phyloP scores from a whole-genome alignment of 2,329 filamentous ascomycete species.

The Diaporthe humulicola region DNA sequence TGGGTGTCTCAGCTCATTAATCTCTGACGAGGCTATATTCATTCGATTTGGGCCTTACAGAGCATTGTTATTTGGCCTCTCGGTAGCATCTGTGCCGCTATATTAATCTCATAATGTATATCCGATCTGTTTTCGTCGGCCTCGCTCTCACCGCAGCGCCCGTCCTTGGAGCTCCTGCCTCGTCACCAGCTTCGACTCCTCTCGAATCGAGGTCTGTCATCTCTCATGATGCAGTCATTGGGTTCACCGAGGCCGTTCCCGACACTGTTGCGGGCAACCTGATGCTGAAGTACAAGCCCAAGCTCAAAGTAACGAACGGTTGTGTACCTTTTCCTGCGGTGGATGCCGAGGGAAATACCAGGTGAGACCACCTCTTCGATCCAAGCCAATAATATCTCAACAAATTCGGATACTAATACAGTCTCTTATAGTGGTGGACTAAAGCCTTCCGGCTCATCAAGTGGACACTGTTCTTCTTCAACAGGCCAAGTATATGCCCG shows the following conservation, averaged over 20 bases:
- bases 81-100: no score
- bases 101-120: conserved; percentile 2
- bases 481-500: conserved; percentile 56
- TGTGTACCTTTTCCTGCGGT: conserved; percentile 75
- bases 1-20: no score
- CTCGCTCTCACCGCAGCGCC: conserved; percentile 3
- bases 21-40: neutral
- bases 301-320: conserved; percentile 67
- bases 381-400: neutral
- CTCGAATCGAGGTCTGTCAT: conserved; percentile 41
- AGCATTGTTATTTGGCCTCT: neutral
- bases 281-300: conserved; percentile 69
- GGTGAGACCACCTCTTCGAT: conserved; percentile 53
- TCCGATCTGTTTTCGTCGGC: conserved; percentile 2
- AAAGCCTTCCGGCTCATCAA: conserved; percentile 46
- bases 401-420: neutral
- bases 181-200: neutral
- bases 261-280: conserved; percentile 57
- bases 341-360: conserved; percentile 67
- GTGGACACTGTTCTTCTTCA: conserved; percentile 50
- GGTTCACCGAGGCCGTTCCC: conserved; percentile 67
- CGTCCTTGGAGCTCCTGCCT: conserved; percentile 11
- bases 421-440: conserved; percentile 50
- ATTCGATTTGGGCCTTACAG: neutral
- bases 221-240: conserved; percentile 57